These are phyloP conservation scores for Mrakia gelida DNA, from an alignment of 768 basidiomycete species.

Conservation along the genomic window DNA sequence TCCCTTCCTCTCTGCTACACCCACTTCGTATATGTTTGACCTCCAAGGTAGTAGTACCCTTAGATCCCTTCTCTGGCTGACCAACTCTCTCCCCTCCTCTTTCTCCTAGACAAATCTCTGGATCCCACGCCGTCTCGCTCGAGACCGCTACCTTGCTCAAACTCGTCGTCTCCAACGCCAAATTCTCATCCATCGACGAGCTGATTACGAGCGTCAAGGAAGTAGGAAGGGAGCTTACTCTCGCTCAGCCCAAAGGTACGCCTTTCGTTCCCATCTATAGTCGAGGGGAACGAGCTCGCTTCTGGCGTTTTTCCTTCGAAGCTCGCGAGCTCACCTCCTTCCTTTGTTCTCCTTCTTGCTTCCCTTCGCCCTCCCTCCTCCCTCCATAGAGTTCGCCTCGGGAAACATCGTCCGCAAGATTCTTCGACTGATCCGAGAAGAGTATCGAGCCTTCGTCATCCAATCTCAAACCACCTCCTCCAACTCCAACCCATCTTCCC, in stretches of 20 bases:
- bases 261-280: conserved; percentile 3
- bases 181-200: conserved; percentile 81
- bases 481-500: conserved; percentile 6
- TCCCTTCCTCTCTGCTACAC: neutral
- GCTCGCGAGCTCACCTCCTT: conserved; percentile 27
- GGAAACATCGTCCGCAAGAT: conserved; percentile 92
- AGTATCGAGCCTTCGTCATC: conserved; percentile 63
- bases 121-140: conserved; percentile 58
- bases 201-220: conserved; percentile 70
- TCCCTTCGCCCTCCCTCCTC: neutral
- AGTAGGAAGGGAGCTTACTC: conserved; percentile 74
- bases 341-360: no score
- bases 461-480: neutral
- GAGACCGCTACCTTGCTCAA: conserved; percentile 84
- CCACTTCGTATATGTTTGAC: neutral
- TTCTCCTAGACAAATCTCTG: conserved; percentile 73
- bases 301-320: conserved; percentile 17
- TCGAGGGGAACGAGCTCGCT: no score
- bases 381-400: conserved; percentile 73
- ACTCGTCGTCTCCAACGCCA: conserved; percentile 80
- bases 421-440: conserved; percentile 89
- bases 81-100: conserved; percentile 18
- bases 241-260: conserved; percentile 91
- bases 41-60: neutral
- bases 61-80: neutral